phyloP scores from a whole-genome alignment of 192 early-diverging fungal genomes.

The Dispira simplex region DNA sequence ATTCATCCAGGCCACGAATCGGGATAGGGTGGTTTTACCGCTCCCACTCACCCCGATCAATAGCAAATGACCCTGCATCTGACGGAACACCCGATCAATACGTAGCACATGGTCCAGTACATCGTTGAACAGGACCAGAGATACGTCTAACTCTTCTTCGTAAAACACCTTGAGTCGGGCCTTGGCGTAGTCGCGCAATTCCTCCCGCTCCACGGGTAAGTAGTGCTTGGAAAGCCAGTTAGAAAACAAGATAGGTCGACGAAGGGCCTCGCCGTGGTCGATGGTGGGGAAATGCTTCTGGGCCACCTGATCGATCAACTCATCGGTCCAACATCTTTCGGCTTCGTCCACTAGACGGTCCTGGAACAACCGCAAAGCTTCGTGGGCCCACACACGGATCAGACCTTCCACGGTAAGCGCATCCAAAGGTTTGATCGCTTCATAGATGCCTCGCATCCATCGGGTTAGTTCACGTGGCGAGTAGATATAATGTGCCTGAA shows the following conservation, averaged over 20 bases:
- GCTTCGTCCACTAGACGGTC: constrained; percentile 83
- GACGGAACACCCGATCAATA: constrained; percentile 96
- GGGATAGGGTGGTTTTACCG: constrained; percentile 95
- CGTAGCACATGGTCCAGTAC: constrained; percentile 95
- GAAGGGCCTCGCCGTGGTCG: constrained; percentile 49
- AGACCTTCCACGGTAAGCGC: constrained; percentile 63
- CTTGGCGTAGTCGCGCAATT: constrained; percentile 81
- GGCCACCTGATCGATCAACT: constrained; percentile 67
- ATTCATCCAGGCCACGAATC: constrained; percentile 99
- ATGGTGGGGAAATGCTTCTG: constrained; percentile 77
- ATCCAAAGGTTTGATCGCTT: constrained; percentile 80
- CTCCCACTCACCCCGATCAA: constrained; percentile 95
- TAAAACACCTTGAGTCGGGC: constrained; percentile 95
- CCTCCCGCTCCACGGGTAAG: constrained; percentile 71
- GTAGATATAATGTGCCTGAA: constrained; percentile 98
- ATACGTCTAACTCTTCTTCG: constrained; percentile 98
- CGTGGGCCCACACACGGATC: constrained; percentile 96
- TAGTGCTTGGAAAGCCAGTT: constrained; percentile 96
- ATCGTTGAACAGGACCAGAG: constrained; percentile 92
- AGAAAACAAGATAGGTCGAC: constrained; percentile 89
- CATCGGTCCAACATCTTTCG: constrained; percentile 88
- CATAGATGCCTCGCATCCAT: constrained; percentile 96
- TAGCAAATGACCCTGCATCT: constrained; percentile 95
- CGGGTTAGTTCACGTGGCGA: constrained; percentile 98
- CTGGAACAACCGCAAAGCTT: constrained; percentile 94